Evolutionary conservation across 163 green algal species (phyloP).

Genomic region (Prototheca cutis): DNA sequence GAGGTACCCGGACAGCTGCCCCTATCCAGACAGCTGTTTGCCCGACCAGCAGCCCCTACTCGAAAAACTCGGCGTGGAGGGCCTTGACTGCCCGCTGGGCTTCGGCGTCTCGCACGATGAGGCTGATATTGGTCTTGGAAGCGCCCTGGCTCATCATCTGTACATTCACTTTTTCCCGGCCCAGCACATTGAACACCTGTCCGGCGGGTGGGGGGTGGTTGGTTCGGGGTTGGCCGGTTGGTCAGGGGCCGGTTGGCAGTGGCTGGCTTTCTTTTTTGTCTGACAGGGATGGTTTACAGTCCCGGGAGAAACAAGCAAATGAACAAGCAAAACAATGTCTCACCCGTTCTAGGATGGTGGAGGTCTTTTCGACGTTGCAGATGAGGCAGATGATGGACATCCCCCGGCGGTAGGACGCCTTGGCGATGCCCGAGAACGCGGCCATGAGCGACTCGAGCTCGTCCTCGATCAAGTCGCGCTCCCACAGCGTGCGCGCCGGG

Average conservation of each 20-base stretch:
- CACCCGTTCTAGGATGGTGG: conserved; percentile 79
- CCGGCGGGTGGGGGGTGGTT: too few relatives aligned
- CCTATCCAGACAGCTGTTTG: too few relatives aligned
- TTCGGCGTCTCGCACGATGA: conserved; percentile 71
- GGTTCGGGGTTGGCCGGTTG: too few relatives aligned
- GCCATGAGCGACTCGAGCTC: conserved; percentile 68
- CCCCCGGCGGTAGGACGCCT: conserved; percentile 38
- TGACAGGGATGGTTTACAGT: too few relatives aligned
- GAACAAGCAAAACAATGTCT: too few relatives aligned
- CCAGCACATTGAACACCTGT: conserved; percentile 68
- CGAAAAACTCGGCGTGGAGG: conserved; percentile 82
- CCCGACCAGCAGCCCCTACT: too few relatives aligned
- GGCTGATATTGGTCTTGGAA: conserved; percentile 89
- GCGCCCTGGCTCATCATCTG: conserved; percentile 84
- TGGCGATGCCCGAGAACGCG: conserved; percentile 48
- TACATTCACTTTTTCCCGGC: conserved; percentile 65
- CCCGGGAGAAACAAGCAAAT: too few relatives aligned
- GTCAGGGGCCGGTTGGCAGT: too few relatives aligned
- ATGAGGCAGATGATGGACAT: conserved; percentile 92
- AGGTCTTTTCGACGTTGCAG: conserved; percentile 84
- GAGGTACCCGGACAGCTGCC: too few relatives aligned
- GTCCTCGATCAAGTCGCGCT: conserved; percentile 66
- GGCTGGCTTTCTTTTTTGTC: too few relatives aligned
- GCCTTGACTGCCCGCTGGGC: conserved; percentile 43
- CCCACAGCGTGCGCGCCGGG: conserved; percentile 68